Conservation (phyloP, 352 stramenopile species). For the Plasmopara halstedii region DNA sequence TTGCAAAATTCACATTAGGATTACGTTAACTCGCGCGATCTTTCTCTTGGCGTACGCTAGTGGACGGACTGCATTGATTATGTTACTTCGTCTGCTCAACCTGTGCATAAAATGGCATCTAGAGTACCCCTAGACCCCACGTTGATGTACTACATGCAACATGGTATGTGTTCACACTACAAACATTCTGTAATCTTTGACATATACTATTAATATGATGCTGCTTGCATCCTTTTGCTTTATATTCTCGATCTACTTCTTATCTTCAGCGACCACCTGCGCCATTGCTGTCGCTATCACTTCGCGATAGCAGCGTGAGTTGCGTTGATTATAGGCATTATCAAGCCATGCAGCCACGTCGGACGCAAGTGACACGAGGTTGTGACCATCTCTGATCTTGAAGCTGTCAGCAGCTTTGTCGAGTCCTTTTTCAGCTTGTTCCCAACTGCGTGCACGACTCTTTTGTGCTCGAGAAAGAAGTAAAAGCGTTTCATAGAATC, state of each 20-base stretch:
- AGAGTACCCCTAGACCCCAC: constrained; percentile 1
- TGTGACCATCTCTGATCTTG: constrained; percentile 20
- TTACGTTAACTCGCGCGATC: background rate
- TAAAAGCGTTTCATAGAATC: constrained; percentile 45
- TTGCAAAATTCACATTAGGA: background rate
- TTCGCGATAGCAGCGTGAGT: constrained; percentile 29
- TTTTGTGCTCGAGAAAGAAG: constrained; percentile 36
- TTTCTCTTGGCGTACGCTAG: background rate
- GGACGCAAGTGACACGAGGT: constrained; percentile 22
- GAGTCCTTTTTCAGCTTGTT: constrained; percentile 22
- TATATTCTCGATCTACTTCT: no score
- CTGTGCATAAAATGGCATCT: background rate
- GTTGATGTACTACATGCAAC: no score
- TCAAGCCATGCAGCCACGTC: constrained; percentile 24
- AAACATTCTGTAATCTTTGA: no score
- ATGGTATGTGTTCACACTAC: no score
- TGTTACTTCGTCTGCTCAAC: background rate
- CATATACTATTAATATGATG: no score
- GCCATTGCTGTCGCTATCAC: constrained; percentile 14
- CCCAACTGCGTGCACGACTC: constrained; percentile 23
- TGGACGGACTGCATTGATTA: background rate
- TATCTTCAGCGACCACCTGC: constrained; percentile 11
- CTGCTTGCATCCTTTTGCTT: no score
- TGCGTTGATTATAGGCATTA: constrained; percentile 21
- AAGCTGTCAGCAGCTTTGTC: constrained; percentile 24